Percentiles rank a stretch among this genome's conserved stretches.
These are phyloP conservation scores for Thalassiosira profunda DNA, from an alignment of 108 stramenopile genomes.

Conservation along the genomic window DNA sequence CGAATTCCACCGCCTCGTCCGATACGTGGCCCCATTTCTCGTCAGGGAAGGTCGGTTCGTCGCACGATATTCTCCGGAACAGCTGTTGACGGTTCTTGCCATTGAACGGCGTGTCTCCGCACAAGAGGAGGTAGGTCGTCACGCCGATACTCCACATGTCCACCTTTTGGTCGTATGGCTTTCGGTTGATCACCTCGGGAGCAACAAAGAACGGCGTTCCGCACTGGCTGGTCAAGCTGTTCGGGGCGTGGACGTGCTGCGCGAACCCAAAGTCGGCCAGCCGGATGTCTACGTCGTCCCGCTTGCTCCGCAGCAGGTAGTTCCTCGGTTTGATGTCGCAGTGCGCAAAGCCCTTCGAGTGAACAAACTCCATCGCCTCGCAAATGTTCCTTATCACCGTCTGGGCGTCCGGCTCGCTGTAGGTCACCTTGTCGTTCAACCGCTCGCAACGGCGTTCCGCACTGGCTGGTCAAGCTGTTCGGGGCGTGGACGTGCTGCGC, in stretches of 20 bases:
- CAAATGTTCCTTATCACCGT: conserved; percentile 84
- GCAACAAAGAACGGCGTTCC: conserved; percentile 97
- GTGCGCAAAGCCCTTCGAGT: conserved; percentile 81
- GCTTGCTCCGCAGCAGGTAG: conserved; percentile 82
- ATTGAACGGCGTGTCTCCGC: conserved; percentile 90
- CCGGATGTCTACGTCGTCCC: conserved; percentile 87
- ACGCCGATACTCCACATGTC: conserved; percentile 94
- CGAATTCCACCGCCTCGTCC: conserved; percentile 72
- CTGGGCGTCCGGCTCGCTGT: conserved; percentile 88
- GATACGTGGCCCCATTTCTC: conserved; percentile 84
- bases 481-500: conserved; percentile 85
- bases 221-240: conserved; percentile 88
- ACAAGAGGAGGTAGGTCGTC: conserved; percentile 82
- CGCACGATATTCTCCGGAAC: conserved; percentile 60
- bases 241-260: conserved; percentile 79
- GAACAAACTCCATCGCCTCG: conserved; percentile 86
- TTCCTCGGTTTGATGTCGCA: conserved; percentile 97
- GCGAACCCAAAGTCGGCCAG: conserved; percentile 97
- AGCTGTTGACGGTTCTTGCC: conserved; percentile 80
- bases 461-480: conserved; percentile 88
- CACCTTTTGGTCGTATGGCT: conserved; percentile 78
- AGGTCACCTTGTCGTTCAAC: conserved; percentile 89
- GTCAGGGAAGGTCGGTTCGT: conserved; percentile 59
- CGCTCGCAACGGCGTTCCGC: conserved; percentile 97
- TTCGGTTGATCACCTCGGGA: conserved; percentile 86